Evolutionary conservation across 352 stramenopile genomes (phyloP), one percentile per base, ranked within the genome.

Genomic region (Stephanocyclus meneghinianus): DNA sequence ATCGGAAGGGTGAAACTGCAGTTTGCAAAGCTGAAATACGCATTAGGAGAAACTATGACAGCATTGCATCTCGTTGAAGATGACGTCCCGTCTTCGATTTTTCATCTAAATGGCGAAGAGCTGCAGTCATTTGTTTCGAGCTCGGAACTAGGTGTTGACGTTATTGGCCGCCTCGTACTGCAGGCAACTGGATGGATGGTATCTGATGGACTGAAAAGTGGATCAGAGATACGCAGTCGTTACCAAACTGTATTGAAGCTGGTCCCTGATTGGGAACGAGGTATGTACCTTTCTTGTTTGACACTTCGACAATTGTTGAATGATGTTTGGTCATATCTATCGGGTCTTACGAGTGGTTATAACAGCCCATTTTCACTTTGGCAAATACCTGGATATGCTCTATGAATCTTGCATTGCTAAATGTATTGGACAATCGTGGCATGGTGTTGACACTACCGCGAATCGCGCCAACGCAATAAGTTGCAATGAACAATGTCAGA

Each of bases 111-210:
- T 44, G 71, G 78, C 26, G 70, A 61, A n/a, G 37, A 81, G 21
- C 55, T 86, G 8, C 45, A 84, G 47, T 53, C 63, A 37, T 78
- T 67, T 71, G 48, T 82, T 75, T 61, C 71, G 40, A 71, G 2
- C n/a, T 47, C 30, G 11, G 21, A 50, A 0, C 30, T 47, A 61
- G 81, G 74, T 76, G 60, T 72, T 16, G 76, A 86, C 30, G 51
- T 71, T n/a, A 78, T 91, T 78, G 94, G 95, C 40, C 96, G 96
- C 35, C 95, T 92, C 35, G 81, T 98, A 21, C 88, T 99, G 5
- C 88, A 97, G 45, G 92, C 95, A 9, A 99, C 96, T 0, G 96
- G 98, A 64, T 99, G 96, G 96, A 98, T 98, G 89, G 95, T 97
- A 78, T 94, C 97, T 66, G 96, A 92, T 18, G 95, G 96, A 0